Evolutionary conservation across 805 yeast species (phyloP), one percentile per base, ranked within the genome.

Genomic region (Candida parachauliodes): DNA sequence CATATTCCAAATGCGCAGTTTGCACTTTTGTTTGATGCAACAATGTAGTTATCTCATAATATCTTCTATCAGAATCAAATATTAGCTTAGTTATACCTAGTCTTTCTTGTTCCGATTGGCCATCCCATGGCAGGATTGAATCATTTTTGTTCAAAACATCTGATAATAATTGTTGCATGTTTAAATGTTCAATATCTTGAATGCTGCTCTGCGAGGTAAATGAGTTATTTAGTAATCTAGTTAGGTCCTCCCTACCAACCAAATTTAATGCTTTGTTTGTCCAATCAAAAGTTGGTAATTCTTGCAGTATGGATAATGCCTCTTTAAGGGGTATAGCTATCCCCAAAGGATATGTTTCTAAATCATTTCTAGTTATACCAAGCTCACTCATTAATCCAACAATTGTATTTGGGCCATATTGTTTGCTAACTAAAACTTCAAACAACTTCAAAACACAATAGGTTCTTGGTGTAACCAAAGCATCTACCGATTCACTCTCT

Each of bases 271-370:
- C 72, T 14, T 59, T 61, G 21, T 37, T 52, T 36, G 59, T 70
- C 76, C 72, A 76, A 26, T 63, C 74, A 24, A 68, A 69, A 1
- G 72, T 72, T 1, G 79, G 70, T 18, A 59, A 65, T 37, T 69
- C 75, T 57, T 74, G 86, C 50, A 80, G 72, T 34, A 54, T 52
- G 48, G 70, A 66, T 12, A 83, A 58, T 1, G 79, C 73, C 41
- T 79, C 88, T 44, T 76, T 76, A 33, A 89, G 57, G 0, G 94
- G 87, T 4, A 83, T 57, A 22, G 73, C 59, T 1, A 88, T 65
- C 0, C 95, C 95, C 2, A 78, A 59, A 0, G 96, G 96, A 47
- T 72, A 83, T 0, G 88, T 74, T 28, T 83, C 85, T 5, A 88
- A 55, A 33, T 73, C 78, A 3, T 61, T 56, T 14, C 62, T 51